phyloP scores from a whole-genome alignment of 2,329 filamentous ascomycete species.

The Monosporascus sp. region DNA sequence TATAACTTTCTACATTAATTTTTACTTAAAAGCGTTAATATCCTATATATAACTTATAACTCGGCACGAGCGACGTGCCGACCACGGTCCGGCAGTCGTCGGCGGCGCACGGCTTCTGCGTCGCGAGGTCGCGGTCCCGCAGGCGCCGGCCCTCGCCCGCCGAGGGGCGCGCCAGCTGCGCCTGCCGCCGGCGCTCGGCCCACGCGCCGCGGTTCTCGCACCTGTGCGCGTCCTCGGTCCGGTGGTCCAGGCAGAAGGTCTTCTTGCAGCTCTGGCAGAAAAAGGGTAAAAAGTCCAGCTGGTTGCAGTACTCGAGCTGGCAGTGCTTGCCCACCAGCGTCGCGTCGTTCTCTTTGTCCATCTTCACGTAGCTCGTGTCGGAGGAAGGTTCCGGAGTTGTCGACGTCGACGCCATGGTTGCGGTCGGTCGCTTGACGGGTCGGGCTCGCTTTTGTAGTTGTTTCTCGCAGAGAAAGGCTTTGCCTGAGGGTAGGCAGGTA shows the following conservation, averaged over 20 bases:
- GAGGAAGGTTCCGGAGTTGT: slow-evolving; percentile 25
- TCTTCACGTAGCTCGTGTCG: slow-evolving; percentile 61
- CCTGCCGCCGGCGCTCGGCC: slow-evolving; percentile 52
- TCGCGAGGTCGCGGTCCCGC: slow-evolving; percentile 48
- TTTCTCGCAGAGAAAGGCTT: background rate
- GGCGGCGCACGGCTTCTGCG: slow-evolving; percentile 64
- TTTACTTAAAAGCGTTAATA: too few relatives aligned
- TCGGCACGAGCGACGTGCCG: slow-evolving; percentile 62
- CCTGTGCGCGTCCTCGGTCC: slow-evolving; percentile 76
- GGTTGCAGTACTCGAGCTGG: slow-evolving; percentile 84
- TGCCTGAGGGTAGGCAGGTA: background rate
- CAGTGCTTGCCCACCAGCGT: slow-evolving; percentile 87
- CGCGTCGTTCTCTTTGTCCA: slow-evolving; percentile 69
- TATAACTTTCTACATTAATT: too few relatives aligned
- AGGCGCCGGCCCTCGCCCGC: slow-evolving; percentile 51
- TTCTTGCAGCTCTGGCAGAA: slow-evolving; percentile 81
- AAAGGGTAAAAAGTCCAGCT: slow-evolving; percentile 95
- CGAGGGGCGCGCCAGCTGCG: slow-evolving; percentile 48
- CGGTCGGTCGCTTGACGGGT: background rate
- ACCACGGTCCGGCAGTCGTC: slow-evolving; percentile 65
- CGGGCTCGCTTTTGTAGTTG: background rate
- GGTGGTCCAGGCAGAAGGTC: slow-evolving; percentile 91
- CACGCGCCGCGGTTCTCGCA: slow-evolving; percentile 58
- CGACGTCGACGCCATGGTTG: slow-evolving; percentile 48
- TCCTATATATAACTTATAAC: too few relatives aligned